phyloP scores from a whole-genome alignment of 2,329 filamentous ascomycete species.

The Fusarium pilosicola region DNA sequence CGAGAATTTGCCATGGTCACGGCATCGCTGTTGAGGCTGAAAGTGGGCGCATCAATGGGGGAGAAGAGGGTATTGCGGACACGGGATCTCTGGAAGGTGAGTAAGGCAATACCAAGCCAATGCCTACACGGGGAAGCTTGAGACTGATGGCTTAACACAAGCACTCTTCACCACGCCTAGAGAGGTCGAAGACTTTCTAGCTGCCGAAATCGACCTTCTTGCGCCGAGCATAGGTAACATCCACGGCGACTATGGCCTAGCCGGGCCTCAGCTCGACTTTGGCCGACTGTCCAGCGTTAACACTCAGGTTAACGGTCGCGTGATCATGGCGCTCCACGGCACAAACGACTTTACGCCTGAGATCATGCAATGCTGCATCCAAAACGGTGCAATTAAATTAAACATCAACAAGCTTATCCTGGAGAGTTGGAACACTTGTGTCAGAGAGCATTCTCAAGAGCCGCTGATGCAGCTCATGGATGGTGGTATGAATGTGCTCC shows the following conservation, averaged over 20 bases:
- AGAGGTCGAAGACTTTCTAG: conserved; percentile 75
- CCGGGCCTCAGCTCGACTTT: conserved; percentile 70
- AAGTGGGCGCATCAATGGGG: conserved; percentile 49
- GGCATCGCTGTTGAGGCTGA: conserved; percentile 30
- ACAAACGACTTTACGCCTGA: conserved; percentile 64
- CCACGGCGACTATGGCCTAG: conserved; percentile 76
- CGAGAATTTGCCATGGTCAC: not conserved
- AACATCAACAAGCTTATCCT: conserved; percentile 67
- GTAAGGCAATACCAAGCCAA: not conserved
- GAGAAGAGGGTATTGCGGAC: conserved; percentile 77
- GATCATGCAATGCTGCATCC: conserved; percentile 62
- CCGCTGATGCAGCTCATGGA: conserved; percentile 20
- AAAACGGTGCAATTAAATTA: conserved; percentile 62
- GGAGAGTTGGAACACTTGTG: conserved; percentile 42
- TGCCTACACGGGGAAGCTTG: too few relatives aligned
- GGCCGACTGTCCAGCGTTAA: conserved; percentile 51
- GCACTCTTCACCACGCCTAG: conserved; percentile 69
- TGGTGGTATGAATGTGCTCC: conserved; percentile 22
- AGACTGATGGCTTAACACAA: not conserved
- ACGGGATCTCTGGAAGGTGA: conserved; percentile 56
- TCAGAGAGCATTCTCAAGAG: conserved; percentile 5
- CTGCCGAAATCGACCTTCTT: conserved; percentile 77
- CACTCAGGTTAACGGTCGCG: conserved; percentile 50
- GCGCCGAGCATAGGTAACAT: conserved; percentile 81
- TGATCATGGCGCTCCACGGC: conserved; percentile 62